Percentiles rank a stretch among this genome's conserved stretches.
Evolutionary conservation across 2,329 filamentous ascomycete genomes (phyloP).

Genomic region (Fusarium piperis): DNA sequence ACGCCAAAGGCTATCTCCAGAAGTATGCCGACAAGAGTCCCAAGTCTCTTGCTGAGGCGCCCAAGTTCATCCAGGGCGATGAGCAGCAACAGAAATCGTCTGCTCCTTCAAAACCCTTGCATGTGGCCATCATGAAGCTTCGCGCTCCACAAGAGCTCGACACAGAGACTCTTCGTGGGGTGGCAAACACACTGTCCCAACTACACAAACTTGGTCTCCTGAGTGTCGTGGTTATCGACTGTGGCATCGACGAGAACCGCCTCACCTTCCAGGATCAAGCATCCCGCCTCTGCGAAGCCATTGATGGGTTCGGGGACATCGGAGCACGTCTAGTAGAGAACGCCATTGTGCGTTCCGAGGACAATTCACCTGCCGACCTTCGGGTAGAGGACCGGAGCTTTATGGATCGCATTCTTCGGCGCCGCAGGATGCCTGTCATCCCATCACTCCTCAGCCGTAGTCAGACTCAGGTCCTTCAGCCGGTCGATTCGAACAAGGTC

Average conservation of each 20-base stretch:
- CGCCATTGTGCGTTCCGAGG: slow-evolving; percentile 36
- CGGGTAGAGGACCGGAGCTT: slow-evolving; percentile 46
- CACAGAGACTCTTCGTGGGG: slow-evolving; percentile 74
- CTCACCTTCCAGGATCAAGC: slow-evolving; percentile 69
- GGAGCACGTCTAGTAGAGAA: slow-evolving; percentile 74
- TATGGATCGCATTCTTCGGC: slow-evolving; percentile 46
- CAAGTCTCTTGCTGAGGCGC: slow-evolving; percentile 37
- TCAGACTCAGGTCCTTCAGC: slow-evolving; percentile 50
- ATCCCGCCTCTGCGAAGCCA: slow-evolving; percentile 76
- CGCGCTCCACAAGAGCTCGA: slow-evolving; percentile 76
- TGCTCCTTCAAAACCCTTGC: slow-evolving; percentile 44
- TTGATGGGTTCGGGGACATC: slow-evolving; percentile 74
- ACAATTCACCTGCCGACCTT: slow-evolving; percentile 33
- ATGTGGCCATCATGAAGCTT: slow-evolving; percentile 89
- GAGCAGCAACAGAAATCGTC: slow-evolving; percentile 14
- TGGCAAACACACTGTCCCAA: slow-evolving; percentile 86
- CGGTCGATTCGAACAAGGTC: slow-evolving; percentile 66
- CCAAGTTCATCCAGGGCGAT: slow-evolving; percentile 51
- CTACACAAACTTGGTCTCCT: slow-evolving; percentile 83
- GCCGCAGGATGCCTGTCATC: slow-evolving; percentile 51
- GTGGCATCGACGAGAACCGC: slow-evolving; percentile 55
- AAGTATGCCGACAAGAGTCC: slow-evolving; percentile 69
- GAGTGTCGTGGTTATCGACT: slow-evolving; percentile 86
- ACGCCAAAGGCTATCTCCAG: slow-evolving; percentile 90
- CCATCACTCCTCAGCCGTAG: slow-evolving; percentile 55